These are phyloP conservation scores for Aspergillus intermedius DNA, from an alignment of 2,329 filamentous ascomycete genomes.

Conservation along the genomic window DNA sequence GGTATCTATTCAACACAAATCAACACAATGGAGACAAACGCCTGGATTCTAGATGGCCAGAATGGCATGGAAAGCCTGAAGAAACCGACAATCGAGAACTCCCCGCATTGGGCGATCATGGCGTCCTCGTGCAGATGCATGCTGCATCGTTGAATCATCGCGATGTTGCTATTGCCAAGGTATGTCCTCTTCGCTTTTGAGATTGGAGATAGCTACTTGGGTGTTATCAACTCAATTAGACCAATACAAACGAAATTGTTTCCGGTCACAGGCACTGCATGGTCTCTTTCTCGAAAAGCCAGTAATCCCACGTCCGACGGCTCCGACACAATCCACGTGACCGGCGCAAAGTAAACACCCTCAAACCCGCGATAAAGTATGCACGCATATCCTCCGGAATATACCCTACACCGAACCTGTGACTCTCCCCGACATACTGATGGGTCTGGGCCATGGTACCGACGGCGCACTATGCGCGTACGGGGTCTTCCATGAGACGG, in stretches of 20 bases:
- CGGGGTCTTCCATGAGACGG: slow-evolving; percentile 43
- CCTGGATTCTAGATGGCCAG: slow-evolving; percentile 28
- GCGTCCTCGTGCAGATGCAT: slow-evolving; percentile 58
- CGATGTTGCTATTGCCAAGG: slow-evolving; percentile 32
- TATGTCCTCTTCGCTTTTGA: background rate
- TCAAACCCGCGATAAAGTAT: slow-evolving; percentile 48
- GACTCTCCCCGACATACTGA: slow-evolving; percentile 26
- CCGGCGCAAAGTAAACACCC: slow-evolving; percentile 47
- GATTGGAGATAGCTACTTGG: no score
- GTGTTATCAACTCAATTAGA: slow-evolving; percentile 9
- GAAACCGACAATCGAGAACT: slow-evolving; percentile 44
- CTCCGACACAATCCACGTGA: slow-evolving; percentile 33
- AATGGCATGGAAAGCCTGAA: slow-evolving; percentile 36
- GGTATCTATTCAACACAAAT: background rate
- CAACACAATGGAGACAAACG: background rate
- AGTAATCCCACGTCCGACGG: slow-evolving; percentile 39
- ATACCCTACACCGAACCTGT: slow-evolving; percentile 40
- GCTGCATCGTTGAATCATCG: slow-evolving; percentile 38
- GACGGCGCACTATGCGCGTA: slow-evolving; percentile 46
- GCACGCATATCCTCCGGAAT: slow-evolving; percentile 45
- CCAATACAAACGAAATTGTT: no score
- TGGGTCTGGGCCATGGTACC: slow-evolving; percentile 41
- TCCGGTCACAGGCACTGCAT: background rate
- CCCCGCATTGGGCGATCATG: slow-evolving; percentile 55
- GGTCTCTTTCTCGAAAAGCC: slow-evolving; percentile 20